Percentiles rank a stretch among this genome's conserved stretches.
These are phyloP conservation scores for Yarrowia bubula DNA, from an alignment of 805 yeast genomes.

Conservation along the genomic window DNA sequence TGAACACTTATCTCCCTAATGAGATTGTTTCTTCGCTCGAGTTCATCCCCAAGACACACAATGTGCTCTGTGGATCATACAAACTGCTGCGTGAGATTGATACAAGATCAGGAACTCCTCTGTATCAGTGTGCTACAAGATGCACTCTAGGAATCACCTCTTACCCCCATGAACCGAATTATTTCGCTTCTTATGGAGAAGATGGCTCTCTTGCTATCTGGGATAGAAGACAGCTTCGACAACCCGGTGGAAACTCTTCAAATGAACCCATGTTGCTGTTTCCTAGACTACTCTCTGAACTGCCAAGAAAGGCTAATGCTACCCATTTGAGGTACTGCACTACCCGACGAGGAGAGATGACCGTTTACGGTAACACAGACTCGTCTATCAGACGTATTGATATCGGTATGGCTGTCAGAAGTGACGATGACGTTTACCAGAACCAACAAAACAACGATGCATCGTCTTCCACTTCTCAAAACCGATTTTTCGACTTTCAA, in stretches of 20 bases:
- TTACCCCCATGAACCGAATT: constrained; percentile 65
- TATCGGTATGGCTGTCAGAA: neutral
- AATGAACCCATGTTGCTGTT: constrained; percentile 32
- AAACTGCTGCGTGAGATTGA: constrained; percentile 79
- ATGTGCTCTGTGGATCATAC: constrained; percentile 70
- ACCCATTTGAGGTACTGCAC: constrained; percentile 46
- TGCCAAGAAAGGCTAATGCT: constrained; percentile 29
- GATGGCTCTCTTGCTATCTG: constrained; percentile 79
- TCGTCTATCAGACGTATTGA: constrained; percentile 1
- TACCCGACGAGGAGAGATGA: constrained; percentile 64
- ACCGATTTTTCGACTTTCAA: constrained; percentile 18
- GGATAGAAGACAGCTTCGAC: constrained; percentile 39
- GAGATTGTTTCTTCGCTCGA: constrained; percentile 70
- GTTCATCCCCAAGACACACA: constrained; percentile 52
- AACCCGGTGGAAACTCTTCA: constrained; percentile 13
- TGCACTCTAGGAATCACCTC: constrained; percentile 64
- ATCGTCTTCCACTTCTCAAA: constrained; percentile 2
- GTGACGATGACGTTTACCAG: neutral
- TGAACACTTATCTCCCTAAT: constrained; percentile 51
- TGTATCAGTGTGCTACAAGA: constrained; percentile 69
- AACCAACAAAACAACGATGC: constrained; percentile 2
- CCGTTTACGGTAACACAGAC: constrained; percentile 44
- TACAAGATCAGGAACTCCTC: constrained; percentile 52
- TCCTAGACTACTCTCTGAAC: constrained; percentile 33
- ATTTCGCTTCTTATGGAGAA: constrained; percentile 74